Evolutionary conservation across 2,329 filamentous ascomycete species (phyloP).

Genomic region (Onygena corvina): DNA sequence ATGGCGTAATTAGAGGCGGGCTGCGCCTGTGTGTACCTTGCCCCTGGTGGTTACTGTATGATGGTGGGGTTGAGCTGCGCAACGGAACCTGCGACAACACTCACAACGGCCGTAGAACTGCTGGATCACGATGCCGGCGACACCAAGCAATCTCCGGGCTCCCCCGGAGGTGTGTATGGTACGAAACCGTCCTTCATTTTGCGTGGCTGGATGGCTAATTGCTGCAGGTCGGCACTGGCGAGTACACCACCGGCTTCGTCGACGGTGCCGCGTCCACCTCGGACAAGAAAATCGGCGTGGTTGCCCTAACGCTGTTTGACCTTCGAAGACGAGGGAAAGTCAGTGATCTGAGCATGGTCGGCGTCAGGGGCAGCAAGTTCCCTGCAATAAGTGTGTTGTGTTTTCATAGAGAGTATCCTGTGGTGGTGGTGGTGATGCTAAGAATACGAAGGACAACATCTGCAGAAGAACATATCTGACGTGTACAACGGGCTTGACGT

Average conservation of each 20-base stretch:
- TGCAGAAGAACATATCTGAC: slow-evolving; percentile 74
- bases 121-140: not conserved
- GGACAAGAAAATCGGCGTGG: slow-evolving; percentile 93
- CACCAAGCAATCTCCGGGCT: slow-evolving; percentile 5
- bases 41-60: no score
- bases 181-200: slow-evolving; percentile 16
- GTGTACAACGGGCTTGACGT: slow-evolving; percentile 84
- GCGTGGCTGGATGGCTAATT: slow-evolving; percentile 5
- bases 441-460: slow-evolving; percentile 55
- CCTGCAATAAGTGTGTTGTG: slow-evolving; percentile 65
- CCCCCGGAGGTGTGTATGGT: slow-evolving; percentile 60
- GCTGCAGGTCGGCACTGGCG: slow-evolving; percentile 68
- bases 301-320: slow-evolving; percentile 81
- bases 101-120: not conserved
- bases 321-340: slow-evolving; percentile 81
- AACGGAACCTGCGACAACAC: no score
- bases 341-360: slow-evolving; percentile 73
- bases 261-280: slow-evolving; percentile 70
- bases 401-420: not conserved
- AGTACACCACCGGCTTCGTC: slow-evolving; percentile 94
- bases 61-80: no score
- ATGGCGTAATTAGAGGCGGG: no score
- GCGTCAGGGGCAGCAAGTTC: slow-evolving; percentile 78
- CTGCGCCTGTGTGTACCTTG: no score
- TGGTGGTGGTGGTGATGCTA: slow-evolving; percentile 4